Percentiles rank a stretch among this genome's conserved stretches.
Conservation (phyloP, 2,329 filamentous ascomycete genomes). For the Mariannaea elegans region DNA sequence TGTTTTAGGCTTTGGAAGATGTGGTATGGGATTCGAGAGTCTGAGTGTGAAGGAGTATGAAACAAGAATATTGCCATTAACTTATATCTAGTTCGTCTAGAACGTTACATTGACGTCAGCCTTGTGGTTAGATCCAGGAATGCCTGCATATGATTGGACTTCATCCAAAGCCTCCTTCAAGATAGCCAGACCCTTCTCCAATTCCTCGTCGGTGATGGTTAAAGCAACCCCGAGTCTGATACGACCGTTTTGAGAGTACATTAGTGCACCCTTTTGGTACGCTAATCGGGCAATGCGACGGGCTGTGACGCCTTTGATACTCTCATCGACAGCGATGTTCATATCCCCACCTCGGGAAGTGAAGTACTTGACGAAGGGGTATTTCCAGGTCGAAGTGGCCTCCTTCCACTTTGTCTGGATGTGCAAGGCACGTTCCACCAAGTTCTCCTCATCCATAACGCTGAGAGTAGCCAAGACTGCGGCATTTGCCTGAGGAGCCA, state of each 20-base stretch:
- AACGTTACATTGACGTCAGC: too few species aligned
- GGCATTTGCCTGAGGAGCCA: conserved; percentile 21
- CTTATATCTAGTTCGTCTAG: neutral
- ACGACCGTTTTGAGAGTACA: conserved; percentile 14
- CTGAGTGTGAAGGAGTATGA: too few species aligned
- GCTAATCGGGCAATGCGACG: conserved; percentile 21
- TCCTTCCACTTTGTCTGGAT: conserved; percentile 23
- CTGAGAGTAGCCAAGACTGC: conserved; percentile 13
- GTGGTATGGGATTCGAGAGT: too few species aligned
- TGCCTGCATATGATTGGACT: conserved; percentile 18
- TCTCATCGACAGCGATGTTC: conserved; percentile 20
- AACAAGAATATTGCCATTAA: neutral
- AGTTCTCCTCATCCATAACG: conserved; percentile 21
- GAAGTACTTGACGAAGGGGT: conserved; percentile 19
- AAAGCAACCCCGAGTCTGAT: conserved; percentile 21
- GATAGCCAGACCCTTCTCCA: conserved; percentile 20
- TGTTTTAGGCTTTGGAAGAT: too few species aligned
- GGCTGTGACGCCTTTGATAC: conserved; percentile 13
- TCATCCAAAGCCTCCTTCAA: conserved; percentile 20
- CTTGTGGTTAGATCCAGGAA: conserved; percentile 24
- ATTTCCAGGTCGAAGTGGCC: conserved; percentile 19
- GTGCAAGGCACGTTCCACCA: conserved; percentile 16
- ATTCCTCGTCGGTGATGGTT: conserved; percentile 27
- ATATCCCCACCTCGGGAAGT: conserved; percentile 23
- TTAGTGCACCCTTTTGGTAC: conserved; percentile 19